Base-by-base conservation (phyloP, 2,329 filamentous ascomycete species). In the Verticillium dahliae region DNA sequence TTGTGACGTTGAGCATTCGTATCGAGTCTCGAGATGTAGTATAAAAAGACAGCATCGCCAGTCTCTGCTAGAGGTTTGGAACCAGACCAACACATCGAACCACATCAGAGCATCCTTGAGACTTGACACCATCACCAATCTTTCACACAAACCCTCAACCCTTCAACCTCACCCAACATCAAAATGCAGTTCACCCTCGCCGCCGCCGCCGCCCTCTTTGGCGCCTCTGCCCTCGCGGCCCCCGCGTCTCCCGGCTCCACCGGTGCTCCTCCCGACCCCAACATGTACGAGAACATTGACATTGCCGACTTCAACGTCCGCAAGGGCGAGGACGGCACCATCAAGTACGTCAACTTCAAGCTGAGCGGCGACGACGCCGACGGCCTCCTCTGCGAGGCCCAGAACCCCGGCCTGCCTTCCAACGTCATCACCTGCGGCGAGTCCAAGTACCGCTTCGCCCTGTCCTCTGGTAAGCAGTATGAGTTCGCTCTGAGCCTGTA, bases 371-470 rank as follows among this genome's bases (percentile, higher is more conserved):
- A 56, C 10, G 58, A 70, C 45, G 66, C 63, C 39, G 56, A 58
- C 7, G 59, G 59, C 35, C 62, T 70, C 1, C 14, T 4, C 34
- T 70, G 69, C 65, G 1, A 31, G 3, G 62, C 31, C 22, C 31
- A 27, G 39, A 59, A 64, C 57, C 67, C 65, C 3, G 62, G 1
- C 13, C 61, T 69, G 37, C 70, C 69, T 34, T 67, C 65, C 59
- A 58, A 65, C 31, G 62, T 67, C 54, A 58, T 67, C 56, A 64
- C 64, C 57, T 73, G 71, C 67, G 68, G 67, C 59, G 66, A 67
- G 10, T 64, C 64, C 65, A 66, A 67, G 62, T 73, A 73, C 67
- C 61, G 69, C 55, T 73, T 73, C 69, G 57, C 57, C 18, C 58
- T 73, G 34, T 50, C 61, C 31, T 37, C 59, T 3, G 68, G 67